Evolutionary conservation across 208 protist genomes (phyloP).

Genomic region (Leishmania amazonensis): DNA sequence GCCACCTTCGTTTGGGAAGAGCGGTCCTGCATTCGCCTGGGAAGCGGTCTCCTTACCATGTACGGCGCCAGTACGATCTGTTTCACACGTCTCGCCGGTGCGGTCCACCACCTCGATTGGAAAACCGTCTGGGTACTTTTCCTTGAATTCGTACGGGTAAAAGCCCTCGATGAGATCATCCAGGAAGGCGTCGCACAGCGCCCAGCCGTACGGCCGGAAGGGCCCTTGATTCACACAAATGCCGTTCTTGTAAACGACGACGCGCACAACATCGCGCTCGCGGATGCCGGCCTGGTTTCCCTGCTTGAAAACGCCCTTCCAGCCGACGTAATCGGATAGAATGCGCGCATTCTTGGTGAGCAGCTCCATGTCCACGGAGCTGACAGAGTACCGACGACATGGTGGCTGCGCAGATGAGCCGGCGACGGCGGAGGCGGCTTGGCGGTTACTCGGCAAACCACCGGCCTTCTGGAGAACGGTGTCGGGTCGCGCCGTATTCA

Average conservation of each 20-base stretch:
- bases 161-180: constrained; percentile 92
- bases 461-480: constrained; percentile 18
- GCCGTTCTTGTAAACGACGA: constrained; percentile 89
- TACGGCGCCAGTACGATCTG: constrained; percentile 4
- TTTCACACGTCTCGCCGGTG: constrained; percentile 34
- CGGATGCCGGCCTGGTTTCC: constrained; percentile 68
- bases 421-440: neutral
- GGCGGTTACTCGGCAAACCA: neutral
- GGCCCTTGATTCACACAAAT: constrained; percentile 88
- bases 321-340: constrained; percentile 86
- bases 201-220: constrained; percentile 90
- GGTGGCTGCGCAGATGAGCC: neutral
- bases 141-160: constrained; percentile 94
- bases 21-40: neutral
- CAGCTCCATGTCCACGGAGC: constrained; percentile 59
- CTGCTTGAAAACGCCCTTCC: constrained; percentile 61
- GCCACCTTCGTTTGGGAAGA: constrained; percentile 19
- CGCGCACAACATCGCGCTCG: constrained; percentile 76
- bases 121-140: constrained; percentile 92
- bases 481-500: constrained; percentile 15
- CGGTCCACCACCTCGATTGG: constrained; percentile 85
- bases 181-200: constrained; percentile 87
- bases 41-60: neutral
- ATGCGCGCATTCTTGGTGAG: constrained; percentile 78
- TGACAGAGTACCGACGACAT: neutral